phyloP scores from a whole-genome alignment of 78 protist species.

The Creolimax fragrantissima region DNA sequence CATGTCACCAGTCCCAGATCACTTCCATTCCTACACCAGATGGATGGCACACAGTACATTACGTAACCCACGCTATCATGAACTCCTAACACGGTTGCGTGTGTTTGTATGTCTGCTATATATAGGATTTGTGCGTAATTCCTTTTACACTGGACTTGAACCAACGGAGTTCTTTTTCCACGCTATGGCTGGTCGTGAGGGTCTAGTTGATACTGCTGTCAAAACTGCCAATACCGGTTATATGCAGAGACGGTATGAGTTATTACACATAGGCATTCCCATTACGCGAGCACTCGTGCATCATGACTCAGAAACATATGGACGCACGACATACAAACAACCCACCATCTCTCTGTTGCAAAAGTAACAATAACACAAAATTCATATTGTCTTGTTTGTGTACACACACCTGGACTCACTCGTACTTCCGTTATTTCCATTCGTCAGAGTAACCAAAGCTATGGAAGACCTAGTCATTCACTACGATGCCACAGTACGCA shows the following conservation, averaged over 20 bases:
- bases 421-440: too few relatives aligned
- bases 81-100: neutral
- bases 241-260: constrained; percentile 78
- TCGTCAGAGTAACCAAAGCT: constrained; percentile 37
- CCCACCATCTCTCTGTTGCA: too few relatives aligned
- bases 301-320: constrained; percentile 28
- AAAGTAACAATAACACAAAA: too few relatives aligned
- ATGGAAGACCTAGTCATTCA: constrained; percentile 87
- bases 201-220: constrained; percentile 96
- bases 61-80: too few relatives aligned
- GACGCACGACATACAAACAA: too few relatives aligned
- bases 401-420: too few relatives aligned
- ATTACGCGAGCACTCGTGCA: neutral
- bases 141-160: constrained; percentile 91
- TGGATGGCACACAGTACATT: too few relatives aligned
- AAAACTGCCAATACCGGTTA: constrained; percentile 99
- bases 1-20: too few relatives aligned
- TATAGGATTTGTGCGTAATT: constrained; percentile 95
- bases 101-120: neutral
- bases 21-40: too few relatives aligned
- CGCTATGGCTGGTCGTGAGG: constrained; percentile 98
- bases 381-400: too few relatives aligned
- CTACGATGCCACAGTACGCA: constrained; percentile 90
- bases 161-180: constrained; percentile 98
- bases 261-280: constrained; percentile 5